These are phyloP conservation scores for Helicocarpus griseus DNA, from an alignment of 2,329 filamentous ascomycete genomes.

Conservation along the genomic window DNA sequence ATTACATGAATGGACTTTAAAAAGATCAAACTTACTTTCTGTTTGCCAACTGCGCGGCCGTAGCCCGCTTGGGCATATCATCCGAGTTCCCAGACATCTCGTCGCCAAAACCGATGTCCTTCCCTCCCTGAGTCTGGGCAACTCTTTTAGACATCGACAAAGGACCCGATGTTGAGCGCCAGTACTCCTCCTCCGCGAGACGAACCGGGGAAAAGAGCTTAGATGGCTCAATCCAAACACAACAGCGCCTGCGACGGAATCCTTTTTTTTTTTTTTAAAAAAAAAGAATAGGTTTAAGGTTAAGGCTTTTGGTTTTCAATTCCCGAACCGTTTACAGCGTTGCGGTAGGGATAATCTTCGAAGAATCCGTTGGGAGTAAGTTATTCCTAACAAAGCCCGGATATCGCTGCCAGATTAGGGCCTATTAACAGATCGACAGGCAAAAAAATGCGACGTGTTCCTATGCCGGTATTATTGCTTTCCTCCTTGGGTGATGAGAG, in stretches of 20 bases:
- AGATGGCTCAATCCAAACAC: not conserved
- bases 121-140: slow-evolving; percentile 27
- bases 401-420: too few species aligned
- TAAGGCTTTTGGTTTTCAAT: too few species aligned
- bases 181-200: slow-evolving; percentile 1
- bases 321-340: too few species aligned
- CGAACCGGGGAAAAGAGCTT: not conserved
- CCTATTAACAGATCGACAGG: not conserved
- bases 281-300: too few species aligned
- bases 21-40: slow-evolving; percentile 41
- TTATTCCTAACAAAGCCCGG: too few species aligned
- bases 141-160: slow-evolving; percentile 31
- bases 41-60: slow-evolving; percentile 44
- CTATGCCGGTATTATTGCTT: not conserved
- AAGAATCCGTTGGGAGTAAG: too few species aligned
- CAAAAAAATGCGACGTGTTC: not conserved
- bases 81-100: slow-evolving; percentile 32
- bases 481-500: not conserved
- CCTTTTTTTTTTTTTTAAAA: too few species aligned
- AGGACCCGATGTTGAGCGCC: not conserved
- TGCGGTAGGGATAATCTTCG: too few species aligned
- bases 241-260: not conserved
- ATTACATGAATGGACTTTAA: not conserved
- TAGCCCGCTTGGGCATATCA: slow-evolving; percentile 41
- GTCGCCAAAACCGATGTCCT: slow-evolving; percentile 22